Conservation (phyloP, 768 basidiomycete species). For the Mycena leptocephala region DNA sequence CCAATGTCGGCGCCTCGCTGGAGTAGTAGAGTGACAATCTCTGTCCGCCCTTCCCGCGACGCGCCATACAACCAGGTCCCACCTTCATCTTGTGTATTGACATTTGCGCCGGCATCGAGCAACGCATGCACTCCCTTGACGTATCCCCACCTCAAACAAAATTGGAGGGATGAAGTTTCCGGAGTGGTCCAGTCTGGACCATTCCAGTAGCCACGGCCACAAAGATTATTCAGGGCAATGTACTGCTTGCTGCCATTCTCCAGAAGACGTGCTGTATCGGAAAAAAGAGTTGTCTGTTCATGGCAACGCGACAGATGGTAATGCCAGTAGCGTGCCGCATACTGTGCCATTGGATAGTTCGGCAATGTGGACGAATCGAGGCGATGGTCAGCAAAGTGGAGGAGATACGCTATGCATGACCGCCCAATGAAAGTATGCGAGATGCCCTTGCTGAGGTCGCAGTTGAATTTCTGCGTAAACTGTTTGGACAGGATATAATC, state of each 20-base stretch:
- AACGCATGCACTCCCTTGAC: background rate
- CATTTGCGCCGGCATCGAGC: background rate
- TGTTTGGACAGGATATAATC: background rate
- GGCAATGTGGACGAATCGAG: background rate
- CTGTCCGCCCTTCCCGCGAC: no score
- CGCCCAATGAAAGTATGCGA: slow-evolving; percentile 11
- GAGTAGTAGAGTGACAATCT: no score
- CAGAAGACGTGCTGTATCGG: background rate
- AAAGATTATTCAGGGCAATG: background rate
- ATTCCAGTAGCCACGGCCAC: background rate
- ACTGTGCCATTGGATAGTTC: background rate
- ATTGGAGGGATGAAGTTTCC: background rate
- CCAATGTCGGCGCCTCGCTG: no score
- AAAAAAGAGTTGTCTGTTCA: background rate
- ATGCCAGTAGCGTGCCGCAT: background rate
- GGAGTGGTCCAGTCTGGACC: background rate
- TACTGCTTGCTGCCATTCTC: slow-evolving; percentile 2
- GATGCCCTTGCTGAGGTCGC: background rate
- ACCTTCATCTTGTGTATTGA: background rate
- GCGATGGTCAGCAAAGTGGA: background rate
- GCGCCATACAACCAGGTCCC: background rate
- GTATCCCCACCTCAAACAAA: background rate
- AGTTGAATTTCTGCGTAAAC: background rate
- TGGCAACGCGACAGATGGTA: slow-evolving; percentile 4
- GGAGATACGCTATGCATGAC: background rate